Evolutionary conservation across 176 grass and related monocot species (phyloP).

Genomic region (Zoysia japonica): DNA sequence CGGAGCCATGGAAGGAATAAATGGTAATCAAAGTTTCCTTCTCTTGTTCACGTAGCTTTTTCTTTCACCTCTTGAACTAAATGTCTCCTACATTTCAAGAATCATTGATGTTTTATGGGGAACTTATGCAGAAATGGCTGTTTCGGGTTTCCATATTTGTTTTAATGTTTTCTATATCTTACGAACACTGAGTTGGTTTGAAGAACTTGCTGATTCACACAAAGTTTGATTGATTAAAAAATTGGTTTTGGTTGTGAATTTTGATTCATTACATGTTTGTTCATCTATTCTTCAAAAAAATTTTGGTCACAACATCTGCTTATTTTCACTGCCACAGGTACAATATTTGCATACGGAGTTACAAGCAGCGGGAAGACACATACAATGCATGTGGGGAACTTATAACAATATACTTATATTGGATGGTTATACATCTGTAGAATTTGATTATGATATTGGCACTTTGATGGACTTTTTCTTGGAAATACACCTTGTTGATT

Average conservation of each 20-base stretch:
- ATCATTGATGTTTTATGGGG: background rate
- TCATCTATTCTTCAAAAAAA: constrained; percentile 6
- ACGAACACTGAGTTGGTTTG: background rate
- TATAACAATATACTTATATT: constrained; percentile 19
- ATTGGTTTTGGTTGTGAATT: background rate
- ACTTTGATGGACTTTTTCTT: background rate
- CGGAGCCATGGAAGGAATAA: constrained; percentile 80
- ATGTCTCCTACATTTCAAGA: background rate
- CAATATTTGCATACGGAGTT: constrained; percentile 93
- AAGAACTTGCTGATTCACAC: constrained; percentile 1
- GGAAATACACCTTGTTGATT: background rate
- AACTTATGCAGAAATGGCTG: background rate
- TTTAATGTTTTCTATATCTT: background rate
- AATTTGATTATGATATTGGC: background rate
- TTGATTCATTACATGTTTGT: background rate
- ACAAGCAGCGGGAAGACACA: constrained; percentile 93
- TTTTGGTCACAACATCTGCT: constrained; percentile 4
- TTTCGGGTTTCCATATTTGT: background rate
- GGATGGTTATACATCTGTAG: background rate
- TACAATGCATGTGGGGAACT: constrained; percentile 79
- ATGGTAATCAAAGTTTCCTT: constrained; percentile 58
- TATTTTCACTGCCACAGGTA: constrained; percentile 49
- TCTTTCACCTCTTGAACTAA: background rate
- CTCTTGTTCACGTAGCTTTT: constrained; percentile 7
- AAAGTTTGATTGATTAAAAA: constrained; percentile 2